phyloP scores from a whole-genome alignment of 164 flowering plant genomes.

The Pachysandra terminalis region DNA sequence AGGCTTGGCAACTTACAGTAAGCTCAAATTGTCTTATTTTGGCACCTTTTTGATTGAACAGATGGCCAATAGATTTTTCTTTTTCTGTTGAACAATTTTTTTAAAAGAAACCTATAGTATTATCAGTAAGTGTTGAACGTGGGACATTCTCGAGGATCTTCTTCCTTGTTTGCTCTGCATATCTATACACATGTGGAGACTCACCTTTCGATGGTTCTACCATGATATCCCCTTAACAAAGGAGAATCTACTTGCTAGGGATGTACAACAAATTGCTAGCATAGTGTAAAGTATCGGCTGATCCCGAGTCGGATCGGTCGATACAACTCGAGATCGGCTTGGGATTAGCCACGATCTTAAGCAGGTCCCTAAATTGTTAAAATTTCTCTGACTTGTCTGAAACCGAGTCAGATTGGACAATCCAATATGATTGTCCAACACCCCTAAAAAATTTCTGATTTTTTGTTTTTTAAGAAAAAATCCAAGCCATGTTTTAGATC shows the following conservation, averaged over 20 bases:
- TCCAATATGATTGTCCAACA: too few species aligned
- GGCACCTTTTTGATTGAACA: neutral
- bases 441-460: too few species aligned
- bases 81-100: neutral
- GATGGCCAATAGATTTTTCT: neutral
- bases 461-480: too few species aligned
- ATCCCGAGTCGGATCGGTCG: too few species aligned
- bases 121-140: neutral
- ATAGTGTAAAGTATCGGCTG: too few species aligned
- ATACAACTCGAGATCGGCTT: too few species aligned
- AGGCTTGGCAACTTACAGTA: conserved; percentile 50
- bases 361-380: too few species aligned
- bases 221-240: neutral
- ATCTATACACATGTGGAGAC: neutral
- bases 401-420: too few species aligned
- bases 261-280: neutral
- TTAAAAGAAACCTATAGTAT: neutral
- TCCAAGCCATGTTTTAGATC: too few species aligned
- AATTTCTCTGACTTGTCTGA: too few species aligned
- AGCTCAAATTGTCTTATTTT: conserved; percentile 7
- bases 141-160: neutral
- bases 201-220: neutral
- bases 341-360: too few species aligned
- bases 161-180: neutral
- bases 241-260: neutral